phyloP scores from a whole-genome alignment of 148 eudicot species.

The Vaccinium vitisidaea region DNA sequence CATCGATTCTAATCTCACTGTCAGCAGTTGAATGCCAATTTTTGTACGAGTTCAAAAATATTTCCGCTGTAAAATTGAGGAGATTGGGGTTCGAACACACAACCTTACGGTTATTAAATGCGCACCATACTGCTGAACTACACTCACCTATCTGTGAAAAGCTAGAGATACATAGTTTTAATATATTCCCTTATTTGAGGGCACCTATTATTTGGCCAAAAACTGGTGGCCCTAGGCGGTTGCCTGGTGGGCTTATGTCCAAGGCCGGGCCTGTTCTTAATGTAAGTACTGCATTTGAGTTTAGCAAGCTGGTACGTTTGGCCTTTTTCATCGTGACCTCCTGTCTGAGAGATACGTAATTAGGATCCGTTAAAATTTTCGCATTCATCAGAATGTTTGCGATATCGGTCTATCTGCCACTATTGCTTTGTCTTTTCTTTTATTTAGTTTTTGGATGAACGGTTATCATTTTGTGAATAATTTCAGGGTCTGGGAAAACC shows the following conservation, averaged over 20 bases:
- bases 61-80: no score
- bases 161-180: no score
- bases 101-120: neutral
- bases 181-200: no score
- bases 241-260: no score
- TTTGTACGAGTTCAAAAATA: no score
- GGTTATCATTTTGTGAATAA: constrained; percentile 8
- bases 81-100: neutral
- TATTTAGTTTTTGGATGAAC: neutral
- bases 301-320: neutral
- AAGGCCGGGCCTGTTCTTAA: neutral
- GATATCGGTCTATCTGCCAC: neutral
- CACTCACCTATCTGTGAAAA: neutral
- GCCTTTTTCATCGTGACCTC: neutral
- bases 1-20: neutral
- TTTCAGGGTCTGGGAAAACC: constrained; percentile 90
- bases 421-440: neutral
- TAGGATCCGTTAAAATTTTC: neutral
- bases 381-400: neutral
- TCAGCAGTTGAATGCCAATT: neutral
- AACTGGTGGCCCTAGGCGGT: no score
- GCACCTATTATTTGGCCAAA: no score
- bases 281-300: neutral
- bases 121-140: neutral
- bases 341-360: neutral